These are phyloP conservation scores for Lagenidium giganteum DNA, from an alignment of 352 stramenopile species.

Conservation along the genomic window DNA sequence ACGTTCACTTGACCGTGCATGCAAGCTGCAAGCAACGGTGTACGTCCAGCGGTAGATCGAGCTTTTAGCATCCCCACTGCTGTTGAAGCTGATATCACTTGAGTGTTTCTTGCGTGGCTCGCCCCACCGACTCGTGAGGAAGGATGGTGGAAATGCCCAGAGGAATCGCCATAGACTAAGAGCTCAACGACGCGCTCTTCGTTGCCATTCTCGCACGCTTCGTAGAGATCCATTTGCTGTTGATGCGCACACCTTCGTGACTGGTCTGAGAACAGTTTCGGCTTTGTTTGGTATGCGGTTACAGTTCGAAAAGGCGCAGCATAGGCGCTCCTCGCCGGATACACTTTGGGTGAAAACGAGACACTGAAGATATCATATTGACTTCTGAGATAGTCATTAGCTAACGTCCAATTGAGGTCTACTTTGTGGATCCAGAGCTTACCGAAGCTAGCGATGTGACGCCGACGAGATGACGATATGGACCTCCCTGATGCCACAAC, in stretches of 20 bases:
- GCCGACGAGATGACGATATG: background rate
- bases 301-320: background rate
- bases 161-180: conserved; percentile 36
- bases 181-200: conserved; percentile 79
- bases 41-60: conserved; percentile 49
- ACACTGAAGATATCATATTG: conserved; percentile 1
- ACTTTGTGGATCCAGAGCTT: background rate
- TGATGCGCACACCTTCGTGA: background rate
- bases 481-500: background rate
- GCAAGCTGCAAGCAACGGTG: conserved; percentile 57
- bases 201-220: conserved; percentile 80
- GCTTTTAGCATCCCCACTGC: conserved; percentile 21
- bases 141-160: background rate
- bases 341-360: background rate
- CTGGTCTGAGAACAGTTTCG: background rate
- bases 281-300: background rate
- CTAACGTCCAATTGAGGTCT: background rate
- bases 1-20: conserved; percentile 59
- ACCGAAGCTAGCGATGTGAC: background rate
- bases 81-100: background rate
- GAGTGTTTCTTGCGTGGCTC: background rate
- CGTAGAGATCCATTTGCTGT: conserved; percentile 64
- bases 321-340: background rate
- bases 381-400: conserved; percentile 1
- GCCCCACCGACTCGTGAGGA: no score